Conservation (phyloP, 163 green algal genomes). For the Picocystis sp. region DNA sequence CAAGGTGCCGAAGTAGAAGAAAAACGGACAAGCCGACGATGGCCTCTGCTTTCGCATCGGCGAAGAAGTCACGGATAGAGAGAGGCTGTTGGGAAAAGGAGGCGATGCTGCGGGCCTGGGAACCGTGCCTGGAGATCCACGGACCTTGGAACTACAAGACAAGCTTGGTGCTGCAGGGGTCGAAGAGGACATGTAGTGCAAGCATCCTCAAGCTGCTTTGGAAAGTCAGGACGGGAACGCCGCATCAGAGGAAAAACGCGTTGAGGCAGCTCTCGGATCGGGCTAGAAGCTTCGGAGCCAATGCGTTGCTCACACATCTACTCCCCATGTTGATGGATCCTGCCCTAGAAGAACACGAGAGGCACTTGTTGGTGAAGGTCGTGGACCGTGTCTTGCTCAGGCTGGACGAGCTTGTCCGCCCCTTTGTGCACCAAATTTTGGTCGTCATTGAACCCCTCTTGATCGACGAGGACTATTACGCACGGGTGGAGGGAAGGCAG, state of each 20-base stretch:
- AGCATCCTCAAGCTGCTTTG: slow-evolving; percentile 1
- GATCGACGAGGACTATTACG: slow-evolving; percentile 99
- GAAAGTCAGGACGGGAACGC: slow-evolving; percentile 93
- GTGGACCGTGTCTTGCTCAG: slow-evolving; percentile 95
- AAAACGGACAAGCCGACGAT: no score
- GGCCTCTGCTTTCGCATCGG: no score
- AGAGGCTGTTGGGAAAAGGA: no score
- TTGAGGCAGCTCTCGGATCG: slow-evolving; percentile 94
- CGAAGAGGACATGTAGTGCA: no score
- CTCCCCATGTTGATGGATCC: slow-evolving; percentile 93
- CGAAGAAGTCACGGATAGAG: no score
- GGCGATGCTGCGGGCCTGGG: no score
- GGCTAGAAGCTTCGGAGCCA: slow-evolving; percentile 84
- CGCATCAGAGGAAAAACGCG: slow-evolving; percentile 86
- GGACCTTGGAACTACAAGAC: no score
- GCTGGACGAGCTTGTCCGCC: slow-evolving; percentile 93
- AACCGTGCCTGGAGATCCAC: no score
- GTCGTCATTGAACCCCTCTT: slow-evolving; percentile 98
- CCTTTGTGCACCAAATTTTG: slow-evolving; percentile 98
- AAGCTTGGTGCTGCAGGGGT: no score
- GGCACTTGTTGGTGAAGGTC: slow-evolving; percentile 90
- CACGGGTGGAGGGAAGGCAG: slow-evolving; percentile 81
- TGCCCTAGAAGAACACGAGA: slow-evolving; percentile 82
- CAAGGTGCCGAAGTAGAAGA: no score
- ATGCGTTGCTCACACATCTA: slow-evolving; percentile 95